phyloP scores from a whole-genome alignment of 495 filamentous ascomycete genomes.

The Rhypophila decipiens region DNA sequence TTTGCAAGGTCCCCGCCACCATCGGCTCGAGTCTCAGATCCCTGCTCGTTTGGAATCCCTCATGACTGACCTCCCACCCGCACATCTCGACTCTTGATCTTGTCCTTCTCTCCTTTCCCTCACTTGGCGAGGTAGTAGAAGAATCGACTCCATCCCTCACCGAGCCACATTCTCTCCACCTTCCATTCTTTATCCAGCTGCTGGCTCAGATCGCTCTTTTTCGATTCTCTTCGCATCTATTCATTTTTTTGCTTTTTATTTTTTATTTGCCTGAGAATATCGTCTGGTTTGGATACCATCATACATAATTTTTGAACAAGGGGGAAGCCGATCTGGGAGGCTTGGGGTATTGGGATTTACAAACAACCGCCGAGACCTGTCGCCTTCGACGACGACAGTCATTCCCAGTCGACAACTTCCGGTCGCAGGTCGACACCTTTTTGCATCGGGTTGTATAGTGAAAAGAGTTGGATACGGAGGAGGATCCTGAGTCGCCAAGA shows the following conservation, averaged over 20 bases:
- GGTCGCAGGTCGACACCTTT: constrained; percentile 53
- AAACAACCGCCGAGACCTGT: neutral
- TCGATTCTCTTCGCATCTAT: constrained; percentile 6
- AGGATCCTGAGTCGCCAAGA: constrained; percentile 25
- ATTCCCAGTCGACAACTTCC: constrained; percentile 5
- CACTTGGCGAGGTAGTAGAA: constrained; percentile 25
- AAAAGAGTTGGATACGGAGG: constrained; percentile 12
- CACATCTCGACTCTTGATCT: constrained; percentile 18
- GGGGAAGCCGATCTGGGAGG: constrained; percentile 8
- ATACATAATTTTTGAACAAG: constrained; percentile 7
- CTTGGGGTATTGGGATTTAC: neutral
- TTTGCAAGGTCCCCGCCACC: constrained; percentile 3
- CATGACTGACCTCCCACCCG: constrained; percentile 44
- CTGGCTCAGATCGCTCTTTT: constrained; percentile 56
- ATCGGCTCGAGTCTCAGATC: constrained; percentile 13
- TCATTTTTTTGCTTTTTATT: constrained; percentile 21
- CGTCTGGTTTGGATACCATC: constrained; percentile 9
- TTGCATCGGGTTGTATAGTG: constrained; percentile 20
- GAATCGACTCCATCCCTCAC: constrained; percentile 20
- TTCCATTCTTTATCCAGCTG: constrained; percentile 40
- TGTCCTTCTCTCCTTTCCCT: constrained; percentile 14
- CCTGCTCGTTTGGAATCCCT: constrained; percentile 16
- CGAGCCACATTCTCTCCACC: constrained; percentile 32
- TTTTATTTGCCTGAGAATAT: constrained; percentile 1
- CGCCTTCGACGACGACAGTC: constrained; percentile 7